These are phyloP conservation scores for Cladosporium colombiae DNA, from an alignment of 2,329 filamentous ascomycete species.

Conservation along the genomic window DNA sequence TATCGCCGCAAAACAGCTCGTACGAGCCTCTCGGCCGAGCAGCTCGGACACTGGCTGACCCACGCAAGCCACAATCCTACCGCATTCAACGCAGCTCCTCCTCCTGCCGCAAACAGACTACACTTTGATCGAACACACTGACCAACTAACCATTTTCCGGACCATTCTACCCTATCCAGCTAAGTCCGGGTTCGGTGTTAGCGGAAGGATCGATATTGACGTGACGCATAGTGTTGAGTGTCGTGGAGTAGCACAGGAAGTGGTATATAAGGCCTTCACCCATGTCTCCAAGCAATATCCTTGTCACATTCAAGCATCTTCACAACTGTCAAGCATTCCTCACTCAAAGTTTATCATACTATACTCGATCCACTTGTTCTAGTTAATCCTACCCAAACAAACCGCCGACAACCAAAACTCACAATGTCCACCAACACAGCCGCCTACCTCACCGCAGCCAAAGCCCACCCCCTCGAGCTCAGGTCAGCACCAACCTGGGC, in stretches of 20 bases:
- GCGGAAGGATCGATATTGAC: background rate
- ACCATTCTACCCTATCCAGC: background rate
- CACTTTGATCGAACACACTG: background rate
- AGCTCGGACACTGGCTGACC: background rate
- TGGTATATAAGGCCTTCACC: background rate
- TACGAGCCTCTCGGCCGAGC: constrained; percentile 3
- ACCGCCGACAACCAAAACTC: background rate
- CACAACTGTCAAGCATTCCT: background rate
- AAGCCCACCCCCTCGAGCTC: constrained; percentile 22
- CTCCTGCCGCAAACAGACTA: background rate
- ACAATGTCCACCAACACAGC: constrained; percentile 12
- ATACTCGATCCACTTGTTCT: too few relatives aligned
- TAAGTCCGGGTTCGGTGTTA: background rate
- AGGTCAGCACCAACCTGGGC: constrained; percentile 23
- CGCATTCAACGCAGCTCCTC: background rate
- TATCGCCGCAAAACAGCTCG: background rate
- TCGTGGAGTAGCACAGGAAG: too few relatives aligned
- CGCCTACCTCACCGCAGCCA: constrained; percentile 3
- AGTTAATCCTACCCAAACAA: background rate
- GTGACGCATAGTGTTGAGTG: background rate
- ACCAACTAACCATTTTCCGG: background rate
- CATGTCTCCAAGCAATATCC: background rate
- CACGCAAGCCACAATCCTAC: background rate
- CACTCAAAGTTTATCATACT: background rate
- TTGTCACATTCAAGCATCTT: background rate